A percentile compares a stretch with the other conserved stretches of the same genome.
Conservation (phyloP, 176 grass and related monocot genomes). For the Ensete glaucum region DNA sequence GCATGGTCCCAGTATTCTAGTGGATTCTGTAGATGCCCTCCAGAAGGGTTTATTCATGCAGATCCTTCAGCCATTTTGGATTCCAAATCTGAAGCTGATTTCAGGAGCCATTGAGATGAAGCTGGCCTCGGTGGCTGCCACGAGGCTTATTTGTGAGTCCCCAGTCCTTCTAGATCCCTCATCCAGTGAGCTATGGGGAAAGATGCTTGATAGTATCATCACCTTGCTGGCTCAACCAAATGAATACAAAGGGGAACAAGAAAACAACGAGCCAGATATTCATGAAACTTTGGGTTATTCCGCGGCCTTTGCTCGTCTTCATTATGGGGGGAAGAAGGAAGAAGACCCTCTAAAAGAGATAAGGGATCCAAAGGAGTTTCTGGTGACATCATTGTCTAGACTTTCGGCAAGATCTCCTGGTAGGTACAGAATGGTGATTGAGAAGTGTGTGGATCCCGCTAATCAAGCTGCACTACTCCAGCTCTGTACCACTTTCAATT, state of each 20-base stretch:
- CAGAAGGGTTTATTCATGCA: conserved; percentile 50
- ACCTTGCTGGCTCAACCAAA: conserved; percentile 55
- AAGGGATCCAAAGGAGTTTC: conserved; percentile 70
- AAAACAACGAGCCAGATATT: conserved; percentile 51
- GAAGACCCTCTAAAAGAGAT: conserved; percentile 88
- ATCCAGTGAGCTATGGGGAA: conserved; percentile 63
- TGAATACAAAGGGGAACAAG: conserved; percentile 44
- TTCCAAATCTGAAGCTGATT: conserved; percentile 73
- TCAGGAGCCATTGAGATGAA: conserved; percentile 78
- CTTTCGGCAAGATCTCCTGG: conserved; percentile 65
- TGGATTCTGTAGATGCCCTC: conserved; percentile 59
- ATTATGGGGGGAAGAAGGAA: conserved; percentile 82
- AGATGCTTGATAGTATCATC: conserved; percentile 65
- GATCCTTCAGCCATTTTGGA: conserved; percentile 82
- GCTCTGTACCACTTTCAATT: conserved; percentile 66
- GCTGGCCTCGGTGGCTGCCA: conserved; percentile 72
- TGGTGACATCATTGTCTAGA: conserved; percentile 59
- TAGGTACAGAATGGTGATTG: conserved; percentile 65
- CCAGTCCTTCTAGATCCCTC: conserved; percentile 50
- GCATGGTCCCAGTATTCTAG: conserved; percentile 58
- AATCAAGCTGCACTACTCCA: conserved; percentile 77
- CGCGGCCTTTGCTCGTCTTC: conserved; percentile 81
- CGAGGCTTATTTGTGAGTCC: conserved; percentile 84
- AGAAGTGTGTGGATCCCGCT: conserved; percentile 56
- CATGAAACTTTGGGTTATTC: conserved; percentile 63